Base-by-base conservation (phyloP, 306 rosid genomes). In the Oxytropis ochrocephala region DNA sequence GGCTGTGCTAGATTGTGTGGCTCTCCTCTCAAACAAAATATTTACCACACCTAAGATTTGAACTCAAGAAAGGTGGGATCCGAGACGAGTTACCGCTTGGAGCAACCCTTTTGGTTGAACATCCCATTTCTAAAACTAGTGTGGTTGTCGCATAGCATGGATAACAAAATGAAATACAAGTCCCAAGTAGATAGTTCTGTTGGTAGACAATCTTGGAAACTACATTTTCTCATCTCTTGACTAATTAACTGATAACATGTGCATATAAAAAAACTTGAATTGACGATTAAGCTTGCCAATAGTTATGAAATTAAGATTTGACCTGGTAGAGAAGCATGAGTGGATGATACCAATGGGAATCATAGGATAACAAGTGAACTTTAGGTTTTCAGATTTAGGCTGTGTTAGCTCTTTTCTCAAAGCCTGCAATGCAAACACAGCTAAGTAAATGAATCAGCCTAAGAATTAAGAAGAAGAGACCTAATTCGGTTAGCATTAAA, bases 311-410 rank as follows among this genome's bases (percentile, higher is more conserved):
- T 32, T 52, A 35, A 61, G 9, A 63, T 24, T 21, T 33, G 32
- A 91, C 96, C 97, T 91, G 46, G 95, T 85, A 61, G 97, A 82
- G 86, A 88, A 94, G 83, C 96, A 87, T 9, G 98, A 94, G 12
- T 75, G 88, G 21, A 94, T 68, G 70, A 47, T 54, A 47, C 97
- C 98, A 81, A 94, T 94, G 59, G 98, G 95, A 6, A 81, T 57
- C 96, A 94, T 90, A 59, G 95, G 98, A 78, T 82, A 94, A 56
- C 77, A 72, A 63, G 79, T 76, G 39, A 83, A 60, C 64, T 83
- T 86, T 55, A 70, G 33, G 36, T 77, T 75, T 39, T 81, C 77
- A 70, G 83, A 58, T 32, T 85, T 74, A 1, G 97, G 85, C 43
- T 84, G 80, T 5, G 77, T 67, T 8, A 87, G 50, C 47, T 83